A percentile compares a stretch with the other conserved stretches of the same genome.
Conservation (phyloP, 768 basidiomycete species). For the Hydnomerulius pinastri region DNA sequence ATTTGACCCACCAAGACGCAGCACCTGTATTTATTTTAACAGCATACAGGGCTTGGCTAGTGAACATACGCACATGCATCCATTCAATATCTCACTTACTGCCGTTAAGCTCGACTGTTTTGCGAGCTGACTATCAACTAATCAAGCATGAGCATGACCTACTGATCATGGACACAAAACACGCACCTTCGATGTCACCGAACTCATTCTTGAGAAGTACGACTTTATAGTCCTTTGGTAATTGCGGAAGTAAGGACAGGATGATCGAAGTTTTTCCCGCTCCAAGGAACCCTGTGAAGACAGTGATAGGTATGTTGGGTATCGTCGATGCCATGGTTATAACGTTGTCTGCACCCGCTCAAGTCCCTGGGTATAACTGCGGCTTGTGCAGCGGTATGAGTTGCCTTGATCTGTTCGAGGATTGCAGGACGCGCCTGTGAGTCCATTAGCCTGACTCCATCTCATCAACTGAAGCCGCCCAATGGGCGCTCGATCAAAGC, state of each 20-base stretch:
- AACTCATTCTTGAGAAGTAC: slow-evolving; percentile 96
- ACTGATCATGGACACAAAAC: background rate
- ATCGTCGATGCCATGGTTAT: slow-evolving; percentile 11
- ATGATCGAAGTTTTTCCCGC: slow-evolving; percentile 83
- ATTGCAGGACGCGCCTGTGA: no score
- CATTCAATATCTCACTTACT: slow-evolving; percentile 92
- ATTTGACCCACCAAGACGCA: slow-evolving; percentile 95
- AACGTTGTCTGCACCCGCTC: background rate
- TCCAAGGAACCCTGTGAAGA: slow-evolving; percentile 93
- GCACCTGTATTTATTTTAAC: slow-evolving; percentile 55
- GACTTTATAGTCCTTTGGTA: slow-evolving; percentile 85
- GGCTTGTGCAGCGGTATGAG: background rate
- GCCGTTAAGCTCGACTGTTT: slow-evolving; percentile 80
- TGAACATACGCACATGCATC: slow-evolving; percentile 71
- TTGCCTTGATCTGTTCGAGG: no score
- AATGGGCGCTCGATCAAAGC: no score
- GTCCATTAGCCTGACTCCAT: no score
- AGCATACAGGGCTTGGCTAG: background rate
- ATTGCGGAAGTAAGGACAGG: slow-evolving; percentile 75
- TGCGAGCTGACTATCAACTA: slow-evolving; percentile 91
- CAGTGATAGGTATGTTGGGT: slow-evolving; percentile 75
- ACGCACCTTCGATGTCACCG: slow-evolving; percentile 84
- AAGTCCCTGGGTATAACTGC: background rate
- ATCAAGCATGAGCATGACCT: slow-evolving; percentile 3
- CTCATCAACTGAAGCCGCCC: no score